A percentile compares a stretch with the other conserved stretches of the same genome.
Evolutionary conservation across 2,329 filamentous ascomycete genomes (phyloP).

Genomic region (Fusarium piperis): DNA sequence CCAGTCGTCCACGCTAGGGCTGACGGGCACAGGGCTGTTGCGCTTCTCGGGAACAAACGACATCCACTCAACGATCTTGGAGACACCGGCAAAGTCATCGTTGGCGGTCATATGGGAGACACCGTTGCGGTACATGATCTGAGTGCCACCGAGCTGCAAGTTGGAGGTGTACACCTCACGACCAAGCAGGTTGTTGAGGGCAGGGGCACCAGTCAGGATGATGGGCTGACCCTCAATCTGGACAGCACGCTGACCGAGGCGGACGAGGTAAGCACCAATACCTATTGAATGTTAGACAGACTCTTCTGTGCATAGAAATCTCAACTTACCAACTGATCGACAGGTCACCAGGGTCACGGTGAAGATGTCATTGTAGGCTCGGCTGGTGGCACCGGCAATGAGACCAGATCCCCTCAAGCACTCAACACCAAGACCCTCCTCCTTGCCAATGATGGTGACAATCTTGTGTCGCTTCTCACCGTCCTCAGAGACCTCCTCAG

Average conservation of each 20-base stretch:
- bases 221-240: slow-evolving; percentile 99
- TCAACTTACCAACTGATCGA: slow-evolving; percentile 84
- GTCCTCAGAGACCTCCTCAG: slow-evolving; percentile 84
- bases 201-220: slow-evolving; percentile 95
- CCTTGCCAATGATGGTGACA: slow-evolving; percentile 88
- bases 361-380: slow-evolving; percentile 98
- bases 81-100: slow-evolving; percentile 97
- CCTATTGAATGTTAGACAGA: slow-evolving; percentile 57
- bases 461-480: slow-evolving; percentile 95
- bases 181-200: slow-evolving; percentile 97
- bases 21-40: slow-evolving; percentile 91
- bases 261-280: slow-evolving; percentile 98
- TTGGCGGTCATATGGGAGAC: slow-evolving; percentile 98
- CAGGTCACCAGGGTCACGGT: slow-evolving; percentile 97
- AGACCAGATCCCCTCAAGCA: slow-evolving; percentile 96
- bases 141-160: slow-evolving; percentile 98
- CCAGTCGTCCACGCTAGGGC: slow-evolving; percentile 86
- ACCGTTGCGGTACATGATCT: slow-evolving; percentile 99
- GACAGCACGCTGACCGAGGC: slow-evolving; percentile 96
- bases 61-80: slow-evolving; percentile 98
- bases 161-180: slow-evolving; percentile 99
- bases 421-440: slow-evolving; percentile 97
- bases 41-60: slow-evolving; percentile 97
- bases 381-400: slow-evolving; percentile 96
- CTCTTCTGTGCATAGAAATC: slow-evolving; percentile 4